Conservation (phyloP, 306 rosid species). For the Quercus rubra region DNA sequence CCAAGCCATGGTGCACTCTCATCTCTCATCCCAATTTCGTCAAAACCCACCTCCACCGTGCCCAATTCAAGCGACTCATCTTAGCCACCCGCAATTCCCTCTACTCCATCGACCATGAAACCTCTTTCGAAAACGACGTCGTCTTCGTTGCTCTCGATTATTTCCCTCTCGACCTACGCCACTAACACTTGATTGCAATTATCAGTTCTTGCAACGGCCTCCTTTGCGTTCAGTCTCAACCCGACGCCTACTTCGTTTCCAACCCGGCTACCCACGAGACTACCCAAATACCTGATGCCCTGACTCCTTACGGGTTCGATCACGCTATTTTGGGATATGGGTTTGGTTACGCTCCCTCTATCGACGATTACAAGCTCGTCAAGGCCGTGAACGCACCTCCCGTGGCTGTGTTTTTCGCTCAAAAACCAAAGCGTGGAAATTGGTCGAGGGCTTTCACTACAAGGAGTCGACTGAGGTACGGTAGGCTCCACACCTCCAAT, state of each 20-base stretch:
- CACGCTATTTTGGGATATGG: background rate
- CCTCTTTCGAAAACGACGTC: background rate
- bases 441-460: background rate
- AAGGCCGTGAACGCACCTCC: background rate
- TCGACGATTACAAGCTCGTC: background rate
- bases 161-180: too few relatives aligned
- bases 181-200: background rate
- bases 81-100: background rate
- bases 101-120: background rate
- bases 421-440: background rate
- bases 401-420: background rate
- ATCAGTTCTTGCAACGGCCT: background rate
- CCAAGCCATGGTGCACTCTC: constrained; percentile 1
- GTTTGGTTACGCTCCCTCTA: background rate
- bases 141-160: too few relatives aligned
- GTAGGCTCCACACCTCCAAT: background rate
- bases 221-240: background rate
- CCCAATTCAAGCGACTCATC: background rate
- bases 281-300: too few relatives aligned
- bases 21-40: background rate
- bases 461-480: background rate
- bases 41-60: background rate
- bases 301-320: background rate
- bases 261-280: background rate
- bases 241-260: background rate